Conservation (phyloP, 768 basidiomycete genomes). For the Termitomyces sp. region DNA sequence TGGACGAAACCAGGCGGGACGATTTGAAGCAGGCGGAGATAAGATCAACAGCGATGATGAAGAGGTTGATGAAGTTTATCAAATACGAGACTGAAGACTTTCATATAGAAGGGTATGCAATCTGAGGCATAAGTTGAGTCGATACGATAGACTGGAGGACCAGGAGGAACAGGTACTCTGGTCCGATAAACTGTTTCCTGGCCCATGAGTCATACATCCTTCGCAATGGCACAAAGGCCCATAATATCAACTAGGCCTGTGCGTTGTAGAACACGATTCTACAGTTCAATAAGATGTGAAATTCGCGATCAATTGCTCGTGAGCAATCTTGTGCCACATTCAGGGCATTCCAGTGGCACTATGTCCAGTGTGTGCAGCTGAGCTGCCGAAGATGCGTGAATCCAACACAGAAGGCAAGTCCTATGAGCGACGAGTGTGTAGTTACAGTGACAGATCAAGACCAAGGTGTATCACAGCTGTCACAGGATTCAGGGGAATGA, state of each 20-base stretch:
- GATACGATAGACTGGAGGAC: neutral
- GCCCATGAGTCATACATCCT: constrained; percentile 75
- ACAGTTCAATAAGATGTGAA: constrained; percentile 43
- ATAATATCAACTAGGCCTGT: constrained; percentile 30
- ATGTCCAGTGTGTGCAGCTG: no score
- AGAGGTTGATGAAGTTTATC: constrained; percentile 66
- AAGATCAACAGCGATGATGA: constrained; percentile 64
- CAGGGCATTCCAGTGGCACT: constrained; percentile 63
- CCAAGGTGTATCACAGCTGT: constrained; percentile 45
- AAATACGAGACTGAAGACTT: constrained; percentile 70
- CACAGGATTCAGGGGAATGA: constrained; percentile 14
- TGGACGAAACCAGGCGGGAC: constrained; percentile 29
- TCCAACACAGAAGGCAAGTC: constrained; percentile 76
- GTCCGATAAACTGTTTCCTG: constrained; percentile 62
- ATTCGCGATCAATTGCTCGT: constrained; percentile 58
- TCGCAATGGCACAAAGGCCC: no score
- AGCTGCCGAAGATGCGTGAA: constrained; percentile 45
- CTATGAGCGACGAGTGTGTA: constrained; percentile 82
- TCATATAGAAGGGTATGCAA: neutral
- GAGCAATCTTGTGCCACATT: constrained; percentile 64
- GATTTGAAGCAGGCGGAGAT: constrained; percentile 55
- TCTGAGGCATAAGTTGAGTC: neutral
- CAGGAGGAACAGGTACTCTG: constrained; percentile 43
- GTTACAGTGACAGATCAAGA: constrained; percentile 77
- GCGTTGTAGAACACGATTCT: constrained; percentile 47